Conservation (phyloP, 768 basidiomycete species). For the Leccinum subgranulosum region DNA sequence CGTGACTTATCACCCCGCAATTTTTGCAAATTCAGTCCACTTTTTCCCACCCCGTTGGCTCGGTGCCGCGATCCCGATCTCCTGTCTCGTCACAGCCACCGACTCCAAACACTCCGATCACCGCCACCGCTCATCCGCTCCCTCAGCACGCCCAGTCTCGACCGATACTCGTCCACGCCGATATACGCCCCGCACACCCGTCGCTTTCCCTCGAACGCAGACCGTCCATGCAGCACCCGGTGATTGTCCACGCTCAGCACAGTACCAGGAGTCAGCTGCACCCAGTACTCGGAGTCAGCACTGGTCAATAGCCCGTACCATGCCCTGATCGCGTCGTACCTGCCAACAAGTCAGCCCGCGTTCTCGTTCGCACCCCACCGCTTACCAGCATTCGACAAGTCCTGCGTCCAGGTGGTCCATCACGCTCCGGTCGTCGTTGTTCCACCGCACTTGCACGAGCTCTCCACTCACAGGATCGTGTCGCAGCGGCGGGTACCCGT, state of each 20-base stretch:
- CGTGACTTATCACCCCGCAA: slow-evolving; percentile 19
- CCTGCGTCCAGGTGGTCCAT: slow-evolving; percentile 58
- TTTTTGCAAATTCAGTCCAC: slow-evolving; percentile 20
- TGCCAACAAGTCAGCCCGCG: slow-evolving; percentile 20
- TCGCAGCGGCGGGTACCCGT: slow-evolving; percentile 67
- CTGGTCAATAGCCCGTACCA: slow-evolving; percentile 79
- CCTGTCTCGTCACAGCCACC: slow-evolving; percentile 39
- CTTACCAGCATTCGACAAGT: slow-evolving; percentile 72
- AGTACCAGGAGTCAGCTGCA: slow-evolving; percentile 83
- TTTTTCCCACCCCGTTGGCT: slow-evolving; percentile 13
- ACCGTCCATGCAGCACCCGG: slow-evolving; percentile 92
- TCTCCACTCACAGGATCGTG: slow-evolving; percentile 61
- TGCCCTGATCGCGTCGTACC: slow-evolving; percentile 75
- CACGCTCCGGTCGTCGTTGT: slow-evolving; percentile 89
- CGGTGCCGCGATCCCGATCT: slow-evolving; percentile 16
- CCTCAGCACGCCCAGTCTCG: slow-evolving; percentile 64
- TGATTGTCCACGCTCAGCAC: slow-evolving; percentile 94
- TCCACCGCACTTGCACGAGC: slow-evolving; percentile 84
- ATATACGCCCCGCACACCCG: slow-evolving; percentile 97
- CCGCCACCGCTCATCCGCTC: slow-evolving; percentile 46
- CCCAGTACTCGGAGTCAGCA: slow-evolving; percentile 87
- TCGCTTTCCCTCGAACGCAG: slow-evolving; percentile 81
- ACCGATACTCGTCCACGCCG: slow-evolving; percentile 85
- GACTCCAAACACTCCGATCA: slow-evolving; percentile 58
- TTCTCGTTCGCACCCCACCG: not conserved